Conservation (phyloP, 208 protist species). For the Kentomonas sorsogonicus region DNA sequence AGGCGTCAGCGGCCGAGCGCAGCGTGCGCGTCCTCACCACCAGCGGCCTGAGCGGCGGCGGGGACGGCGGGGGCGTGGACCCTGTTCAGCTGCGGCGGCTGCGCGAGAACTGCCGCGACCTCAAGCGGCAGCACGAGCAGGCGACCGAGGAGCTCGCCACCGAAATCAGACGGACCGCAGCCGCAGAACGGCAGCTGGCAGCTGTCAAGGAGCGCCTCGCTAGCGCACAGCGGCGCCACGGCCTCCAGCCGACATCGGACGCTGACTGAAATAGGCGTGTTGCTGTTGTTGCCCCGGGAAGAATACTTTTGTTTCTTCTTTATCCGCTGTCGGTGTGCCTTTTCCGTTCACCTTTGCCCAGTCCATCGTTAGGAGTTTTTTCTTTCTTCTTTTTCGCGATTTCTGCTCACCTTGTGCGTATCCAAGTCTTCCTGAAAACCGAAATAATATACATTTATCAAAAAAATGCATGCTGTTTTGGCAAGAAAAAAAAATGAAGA, state of each 20-base stretch:
- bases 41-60: background rate
- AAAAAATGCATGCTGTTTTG: background rate
- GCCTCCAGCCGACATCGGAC: background rate
- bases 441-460: background rate
- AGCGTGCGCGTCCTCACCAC: conserved; percentile 38
- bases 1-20: conserved; percentile 23
- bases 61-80: conserved; percentile 7
- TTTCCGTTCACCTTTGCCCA: background rate
- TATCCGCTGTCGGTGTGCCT: no score
- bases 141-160: no score
- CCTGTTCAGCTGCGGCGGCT: conserved; percentile 39
- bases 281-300: conserved; percentile 8
- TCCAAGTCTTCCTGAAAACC: conserved; percentile 4
- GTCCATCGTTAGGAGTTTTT: background rate
- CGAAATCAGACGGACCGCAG: no score
- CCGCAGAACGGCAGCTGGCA: no score
- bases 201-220: no score
- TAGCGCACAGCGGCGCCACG: no score
- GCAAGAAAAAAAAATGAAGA: conserved; percentile 4
- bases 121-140: no score
- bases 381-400: conserved; percentile 3
- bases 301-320: conserved; percentile 12
- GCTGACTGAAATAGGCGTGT: background rate
- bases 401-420: conserved; percentile 2
- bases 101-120: conserved; percentile 32